Conservation (phyloP, 441 rosid species). For the Bruguiera hainesii region DNA sequence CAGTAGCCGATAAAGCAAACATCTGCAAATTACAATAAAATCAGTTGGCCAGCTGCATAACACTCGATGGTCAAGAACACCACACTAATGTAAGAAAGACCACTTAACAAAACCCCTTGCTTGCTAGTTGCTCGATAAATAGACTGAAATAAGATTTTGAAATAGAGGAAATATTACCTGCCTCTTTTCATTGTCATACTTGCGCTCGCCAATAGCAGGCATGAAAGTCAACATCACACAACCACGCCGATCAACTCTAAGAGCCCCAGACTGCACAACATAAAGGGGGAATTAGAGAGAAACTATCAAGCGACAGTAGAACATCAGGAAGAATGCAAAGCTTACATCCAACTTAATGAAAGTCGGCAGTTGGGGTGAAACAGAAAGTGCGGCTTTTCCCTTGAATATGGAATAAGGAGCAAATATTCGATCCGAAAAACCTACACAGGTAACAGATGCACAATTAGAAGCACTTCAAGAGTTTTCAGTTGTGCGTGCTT, state of each 20-base stretch:
- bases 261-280: conserved; percentile 51
- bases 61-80: too few species aligned
- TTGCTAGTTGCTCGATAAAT: not conserved
- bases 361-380: conserved; percentile 67
- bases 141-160: not conserved
- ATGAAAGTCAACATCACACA: conserved; percentile 66
- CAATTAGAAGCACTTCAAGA: not conserved
- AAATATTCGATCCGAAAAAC: conserved; percentile 42
- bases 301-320: not conserved
- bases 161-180: conserved; percentile 44
- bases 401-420: conserved; percentile 79
- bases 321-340: not conserved
- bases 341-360: conserved; percentile 55
- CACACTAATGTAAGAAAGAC: too few species aligned
- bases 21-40: conserved; percentile 40
- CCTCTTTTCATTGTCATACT: conserved; percentile 73
- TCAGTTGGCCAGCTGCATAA: conserved; percentile 1
- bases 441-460: conserved; percentile 17
- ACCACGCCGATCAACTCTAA: conserved; percentile 66
- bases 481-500: not conserved
- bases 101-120: not conserved
- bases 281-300: conserved; percentile 9
- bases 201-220: conserved; percentile 86
- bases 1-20: conserved; percentile 87
- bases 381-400: conserved; percentile 90